phyloP scores from a whole-genome alignment of 225 moss, liverwort and hornwort species.

The Rhytidiadelphus loreus region DNA sequence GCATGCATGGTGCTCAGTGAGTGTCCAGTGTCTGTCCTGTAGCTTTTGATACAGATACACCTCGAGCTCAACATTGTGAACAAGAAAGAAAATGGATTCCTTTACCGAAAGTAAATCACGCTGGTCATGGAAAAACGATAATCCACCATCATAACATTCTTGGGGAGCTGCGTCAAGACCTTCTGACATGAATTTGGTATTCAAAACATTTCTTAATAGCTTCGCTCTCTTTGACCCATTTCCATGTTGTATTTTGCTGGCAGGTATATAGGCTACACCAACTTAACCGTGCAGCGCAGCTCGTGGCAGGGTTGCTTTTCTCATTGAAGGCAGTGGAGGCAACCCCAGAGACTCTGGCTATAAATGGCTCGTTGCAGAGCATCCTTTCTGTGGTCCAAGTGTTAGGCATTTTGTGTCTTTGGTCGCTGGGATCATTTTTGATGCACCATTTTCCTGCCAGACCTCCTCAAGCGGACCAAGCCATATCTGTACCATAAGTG shows the following conservation, averaged over 20 bases:
- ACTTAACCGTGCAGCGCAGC: constrained; percentile 92
- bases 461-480: constrained; percentile 30
- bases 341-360: constrained; percentile 84
- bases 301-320: constrained; percentile 92
- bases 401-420: constrained; percentile 78
- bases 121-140: not conserved
- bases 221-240: not conserved
- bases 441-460: constrained; percentile 74
- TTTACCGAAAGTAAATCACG: not conserved
- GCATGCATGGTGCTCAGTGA: not conserved
- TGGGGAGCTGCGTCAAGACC: not conserved
- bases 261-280: constrained; percentile 98
- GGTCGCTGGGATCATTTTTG: constrained; percentile 89
- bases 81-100: not conserved
- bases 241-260: not conserved
- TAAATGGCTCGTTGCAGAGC: constrained; percentile 84
- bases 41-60: not conserved
- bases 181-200: not conserved
- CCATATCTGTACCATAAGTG: constrained; percentile 31
- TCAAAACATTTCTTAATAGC: not conserved
- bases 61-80: not conserved
- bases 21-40: not conserved
- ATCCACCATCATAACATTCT: not conserved
- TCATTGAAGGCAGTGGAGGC: constrained; percentile 89
- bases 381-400: constrained; percentile 76